Base-by-base conservation (phyloP, 768 basidiomycete species). In the Lactarius sanguifluus region DNA sequence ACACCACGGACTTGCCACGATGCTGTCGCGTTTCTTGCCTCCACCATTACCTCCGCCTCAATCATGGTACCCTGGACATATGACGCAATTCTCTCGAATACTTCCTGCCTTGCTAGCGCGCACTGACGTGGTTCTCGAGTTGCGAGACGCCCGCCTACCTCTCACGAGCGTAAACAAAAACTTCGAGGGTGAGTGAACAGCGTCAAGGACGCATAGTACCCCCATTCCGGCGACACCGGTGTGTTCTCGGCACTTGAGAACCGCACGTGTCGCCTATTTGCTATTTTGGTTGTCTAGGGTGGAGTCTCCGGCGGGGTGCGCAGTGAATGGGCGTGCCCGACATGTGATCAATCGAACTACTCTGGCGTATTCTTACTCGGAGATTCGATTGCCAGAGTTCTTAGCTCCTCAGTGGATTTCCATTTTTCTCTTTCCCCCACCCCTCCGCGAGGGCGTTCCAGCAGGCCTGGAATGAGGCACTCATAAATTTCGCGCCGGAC, bases 1-100 rank as follows among this genome's bases (percentile, higher is more conserved):
- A 23, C 40, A 12, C 28, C 52, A 59, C 61, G 54, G 43, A 61
- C 20, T 41, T 41, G 55, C 64, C 57, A 61, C 67, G 66, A 79
- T 78, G 78, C 69, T 80, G 67, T 72, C 73, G 56, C 71, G 70
- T 71, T 71, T 82, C 57, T 75, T 76, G 41, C 76, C 80, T 66
- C 81, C 83, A 64, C 77, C 78, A 63, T 82, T 94, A 28, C 86
- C 90, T 54, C 77, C 80, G 56, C 88, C 92, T 36, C 89, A 90
- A 60, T 95, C 94, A 82, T 97, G 94, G 94, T 96, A 89, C 79
- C 93, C 93, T 30, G 95, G 95, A 40, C 95, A 98, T 77, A 98
- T 97, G 95, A 89, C 86, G 77, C 85, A 87, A 72, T 96, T 96
- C 75, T 84, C 88, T 52, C 83, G 87, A 67, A 84, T 85, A 75